These are phyloP conservation scores for Poteriospumella lacustris DNA, from an alignment of 108 stramenopile species.

Conservation along the genomic window DNA sequence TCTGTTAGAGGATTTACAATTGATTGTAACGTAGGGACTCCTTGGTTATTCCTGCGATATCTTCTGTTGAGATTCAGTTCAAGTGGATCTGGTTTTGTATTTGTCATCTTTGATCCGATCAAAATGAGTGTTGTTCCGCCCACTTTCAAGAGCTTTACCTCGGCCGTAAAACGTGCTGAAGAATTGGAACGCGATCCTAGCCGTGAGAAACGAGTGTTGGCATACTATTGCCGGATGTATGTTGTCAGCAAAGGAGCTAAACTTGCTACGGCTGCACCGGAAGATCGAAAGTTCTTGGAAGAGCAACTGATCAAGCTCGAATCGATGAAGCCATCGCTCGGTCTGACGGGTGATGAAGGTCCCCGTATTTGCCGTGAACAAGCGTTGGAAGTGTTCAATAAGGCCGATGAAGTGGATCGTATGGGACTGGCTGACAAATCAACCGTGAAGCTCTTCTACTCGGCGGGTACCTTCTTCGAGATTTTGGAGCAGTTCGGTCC, in stretches of 20 bases:
- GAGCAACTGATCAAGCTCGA: slow-evolving; percentile 25
- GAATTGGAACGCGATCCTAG: slow-evolving; percentile 68
- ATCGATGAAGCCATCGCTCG: slow-evolving; percentile 18
- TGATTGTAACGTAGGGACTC: too few species aligned
- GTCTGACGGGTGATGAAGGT: slow-evolving; percentile 10
- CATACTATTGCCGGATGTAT: slow-evolving; percentile 82
- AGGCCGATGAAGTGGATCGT: slow-evolving; percentile 76
- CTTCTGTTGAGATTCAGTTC: too few species aligned
- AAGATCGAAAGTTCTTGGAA: slow-evolving; percentile 39
- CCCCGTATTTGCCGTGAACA: not conserved
- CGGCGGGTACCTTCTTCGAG: slow-evolving; percentile 76
- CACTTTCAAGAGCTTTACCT: not conserved
- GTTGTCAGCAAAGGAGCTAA: slow-evolving; percentile 69
- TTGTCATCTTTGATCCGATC: too few species aligned
- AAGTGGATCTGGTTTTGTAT: too few species aligned
- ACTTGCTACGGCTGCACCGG: slow-evolving; percentile 39
- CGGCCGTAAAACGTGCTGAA: slow-evolving; percentile 66
- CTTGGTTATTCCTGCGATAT: too few species aligned
- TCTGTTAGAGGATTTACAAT: too few species aligned
- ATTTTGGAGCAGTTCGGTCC: slow-evolving; percentile 75
- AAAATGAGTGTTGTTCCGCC: not conserved
- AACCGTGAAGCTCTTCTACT: slow-evolving; percentile 83
- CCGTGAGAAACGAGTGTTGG: slow-evolving; percentile 72
- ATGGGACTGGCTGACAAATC: slow-evolving; percentile 62
- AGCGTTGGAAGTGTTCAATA: slow-evolving; percentile 62